Evolutionary conservation across 345 rosid genomes (phyloP).

Genomic region (Gossypium sturtianum): DNA sequence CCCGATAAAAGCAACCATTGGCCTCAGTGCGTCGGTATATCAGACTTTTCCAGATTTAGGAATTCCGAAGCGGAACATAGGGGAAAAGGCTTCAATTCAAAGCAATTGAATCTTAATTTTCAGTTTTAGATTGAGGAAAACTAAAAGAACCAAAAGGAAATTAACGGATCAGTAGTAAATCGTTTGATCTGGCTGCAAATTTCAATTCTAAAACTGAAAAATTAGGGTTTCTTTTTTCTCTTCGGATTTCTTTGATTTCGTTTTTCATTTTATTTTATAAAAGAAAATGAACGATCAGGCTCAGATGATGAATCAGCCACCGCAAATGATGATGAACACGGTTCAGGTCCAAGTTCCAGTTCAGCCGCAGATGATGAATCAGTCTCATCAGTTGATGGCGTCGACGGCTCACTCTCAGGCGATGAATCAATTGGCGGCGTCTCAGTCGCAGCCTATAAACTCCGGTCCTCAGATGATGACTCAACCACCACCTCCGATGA

Average conservation of each 20-base stretch:
- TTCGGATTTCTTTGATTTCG: background rate
- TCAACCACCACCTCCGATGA: constrained; percentile 34
- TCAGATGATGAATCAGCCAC: constrained; percentile 25
- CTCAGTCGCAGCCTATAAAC: constrained; percentile 30
- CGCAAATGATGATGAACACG: constrained; percentile 18
- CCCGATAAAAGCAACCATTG: background rate
- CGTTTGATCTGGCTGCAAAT: background rate
- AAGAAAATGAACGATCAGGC: constrained; percentile 10
- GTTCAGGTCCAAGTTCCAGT: constrained; percentile 37
- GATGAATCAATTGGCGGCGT: constrained; percentile 17
- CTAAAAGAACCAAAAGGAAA: background rate
- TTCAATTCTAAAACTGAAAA: background rate
- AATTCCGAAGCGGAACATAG: background rate
- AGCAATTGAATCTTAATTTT: background rate
- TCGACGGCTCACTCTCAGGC: constrained; percentile 26
- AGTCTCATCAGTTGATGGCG: constrained; percentile 37
- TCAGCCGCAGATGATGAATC: constrained; percentile 38
- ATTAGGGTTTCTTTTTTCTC: constrained; percentile 3
- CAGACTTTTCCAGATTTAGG: background rate
- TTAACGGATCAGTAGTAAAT: constrained; percentile 4
- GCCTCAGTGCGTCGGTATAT: background rate
- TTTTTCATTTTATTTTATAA: background rate
- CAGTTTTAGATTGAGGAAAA: constrained; percentile 2
- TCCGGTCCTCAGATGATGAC: constrained; percentile 34
- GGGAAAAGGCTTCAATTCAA: background rate